Conservation (phyloP, 1,139 yeast genomes). For the Pichia sp. region DNA sequence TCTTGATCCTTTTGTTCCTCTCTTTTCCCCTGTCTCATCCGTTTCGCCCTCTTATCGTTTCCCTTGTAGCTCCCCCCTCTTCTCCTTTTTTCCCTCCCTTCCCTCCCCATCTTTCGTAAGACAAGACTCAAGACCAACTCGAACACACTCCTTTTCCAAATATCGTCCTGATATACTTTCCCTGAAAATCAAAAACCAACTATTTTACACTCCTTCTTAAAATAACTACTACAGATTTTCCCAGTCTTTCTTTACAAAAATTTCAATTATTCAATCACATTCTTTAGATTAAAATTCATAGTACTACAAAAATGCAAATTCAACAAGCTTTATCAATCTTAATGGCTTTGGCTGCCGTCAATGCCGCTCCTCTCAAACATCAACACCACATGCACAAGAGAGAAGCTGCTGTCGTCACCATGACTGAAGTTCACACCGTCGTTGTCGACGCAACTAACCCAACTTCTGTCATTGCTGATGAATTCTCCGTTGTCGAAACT, state of each 20-base stretch:
- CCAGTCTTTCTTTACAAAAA: background rate
- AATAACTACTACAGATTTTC: background rate
- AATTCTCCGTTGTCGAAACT: slow-evolving; percentile 43
- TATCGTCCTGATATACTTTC: background rate
- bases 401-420: slow-evolving; percentile 56
- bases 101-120: background rate
- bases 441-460: slow-evolving; percentile 35
- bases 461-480: slow-evolving; percentile 50
- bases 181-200: slow-evolving; percentile 4
- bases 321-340: slow-evolving; percentile 25
- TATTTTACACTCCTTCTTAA: slow-evolving; percentile 15
- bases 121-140: slow-evolving; percentile 6
- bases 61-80: slow-evolving; percentile 3
- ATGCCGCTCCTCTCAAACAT: slow-evolving; percentile 50
- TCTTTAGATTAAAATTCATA: too few relatives aligned
- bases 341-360: slow-evolving; percentile 31
- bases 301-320: slow-evolving; percentile 28
- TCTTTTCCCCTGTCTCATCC: slow-evolving; percentile 3
- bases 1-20: too few relatives aligned
- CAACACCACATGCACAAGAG: slow-evolving; percentile 58
- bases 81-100: slow-evolving; percentile 1
- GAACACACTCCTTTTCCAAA: slow-evolving; percentile 16
- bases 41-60: slow-evolving; percentile 11
- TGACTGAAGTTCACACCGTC: slow-evolving; percentile 45
- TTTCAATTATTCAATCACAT: too few relatives aligned